These are phyloP conservation scores for Cyclotella cryptica DNA, from an alignment of 108 stramenopile species.

Conservation along the genomic window DNA sequence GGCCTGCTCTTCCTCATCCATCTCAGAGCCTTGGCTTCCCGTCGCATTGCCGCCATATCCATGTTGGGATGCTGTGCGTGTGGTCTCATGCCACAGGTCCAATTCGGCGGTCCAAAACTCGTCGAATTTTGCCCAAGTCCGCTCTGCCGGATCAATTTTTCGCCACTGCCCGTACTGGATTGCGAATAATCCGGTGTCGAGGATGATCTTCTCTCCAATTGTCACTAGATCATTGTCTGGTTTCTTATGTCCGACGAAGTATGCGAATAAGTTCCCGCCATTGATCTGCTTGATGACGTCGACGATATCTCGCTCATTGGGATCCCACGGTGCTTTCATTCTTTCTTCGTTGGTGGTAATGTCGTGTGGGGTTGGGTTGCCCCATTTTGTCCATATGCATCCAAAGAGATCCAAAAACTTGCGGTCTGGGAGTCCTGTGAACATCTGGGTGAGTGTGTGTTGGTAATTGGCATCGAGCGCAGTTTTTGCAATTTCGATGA, in stretches of 20 bases:
- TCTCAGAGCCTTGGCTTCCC: not conserved
- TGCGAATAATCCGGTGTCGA: not conserved
- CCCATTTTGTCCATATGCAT: too few species aligned
- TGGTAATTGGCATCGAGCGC: too few species aligned
- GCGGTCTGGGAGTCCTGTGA: too few species aligned
- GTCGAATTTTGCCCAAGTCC: not conserved
- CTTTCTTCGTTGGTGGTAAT: not conserved
- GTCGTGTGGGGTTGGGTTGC: not conserved
- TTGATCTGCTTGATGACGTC: slow-evolving; percentile 4
- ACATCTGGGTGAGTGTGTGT: too few species aligned
- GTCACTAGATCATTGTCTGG: not conserved
- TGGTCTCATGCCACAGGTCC: not conserved
- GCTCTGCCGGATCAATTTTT: not conserved
- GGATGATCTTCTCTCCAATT: not conserved
- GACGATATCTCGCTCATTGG: not conserved
- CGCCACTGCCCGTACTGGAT: not conserved
- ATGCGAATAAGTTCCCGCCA: not conserved
- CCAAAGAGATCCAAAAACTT: too few species aligned
- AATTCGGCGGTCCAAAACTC: not conserved
- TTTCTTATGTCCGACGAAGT: not conserved
- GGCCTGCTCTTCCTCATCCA: not conserved
- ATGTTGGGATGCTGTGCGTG: not conserved
- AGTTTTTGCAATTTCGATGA: too few species aligned
- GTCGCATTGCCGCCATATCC: slow-evolving; percentile 16
- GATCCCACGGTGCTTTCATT: slow-evolving; percentile 10